Evolutionary conservation across 805 yeast species (phyloP), one percentile per base, ranked within the genome.

Genomic region (Candida chilensis): DNA sequence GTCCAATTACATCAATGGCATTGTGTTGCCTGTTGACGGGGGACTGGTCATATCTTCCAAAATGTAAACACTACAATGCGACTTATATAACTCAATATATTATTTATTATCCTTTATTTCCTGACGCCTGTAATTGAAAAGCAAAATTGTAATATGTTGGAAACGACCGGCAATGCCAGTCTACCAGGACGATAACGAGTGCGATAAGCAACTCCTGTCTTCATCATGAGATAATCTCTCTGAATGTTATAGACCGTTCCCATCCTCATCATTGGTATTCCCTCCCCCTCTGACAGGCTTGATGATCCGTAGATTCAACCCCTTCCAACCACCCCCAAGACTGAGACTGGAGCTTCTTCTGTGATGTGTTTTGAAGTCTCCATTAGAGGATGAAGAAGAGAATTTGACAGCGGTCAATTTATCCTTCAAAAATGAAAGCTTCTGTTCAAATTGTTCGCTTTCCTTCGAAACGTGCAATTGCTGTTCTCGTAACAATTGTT

Each of bases 1-100:
- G 33, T 64, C 78, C 1, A 64, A 64, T 42, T 80, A 80, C 45
- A 44, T 79, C 33, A 80, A 78, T 40, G 88, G 90, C 8, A 61
- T 67, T 5, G 78, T 78, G 4, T 49, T 81, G 24, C 82, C 85
- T 8, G 52, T 80, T 17, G 88, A 80, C 44, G 90, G 90, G 12
- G 90, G 88, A n/a, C n/a, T n/a, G n/a, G n/a, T n/a, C n/a, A n/a
- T n/a, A n/a, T n/a, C n/a, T n/a, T n/a, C n/a, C n/a, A n/a, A n/a
- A n/a, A n/a, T n/a, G n/a, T n/a, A n/a, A n/a, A n/a, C n/a, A n/a
- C n/a, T n/a, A n/a, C n/a, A n/a, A n/a, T n/a, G n/a, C n/a, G n/a
- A n/a, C n/a, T n/a, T n/a, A n/a, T n/a, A n/a, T n/a, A n/a, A n/a
- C n/a, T n/a, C n/a, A n/a, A n/a, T n/a, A n/a, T n/a, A n/a, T n/a